phyloP scores from a whole-genome alignment of 768 basidiomycete species.

The Tulasnella calospora region DNA sequence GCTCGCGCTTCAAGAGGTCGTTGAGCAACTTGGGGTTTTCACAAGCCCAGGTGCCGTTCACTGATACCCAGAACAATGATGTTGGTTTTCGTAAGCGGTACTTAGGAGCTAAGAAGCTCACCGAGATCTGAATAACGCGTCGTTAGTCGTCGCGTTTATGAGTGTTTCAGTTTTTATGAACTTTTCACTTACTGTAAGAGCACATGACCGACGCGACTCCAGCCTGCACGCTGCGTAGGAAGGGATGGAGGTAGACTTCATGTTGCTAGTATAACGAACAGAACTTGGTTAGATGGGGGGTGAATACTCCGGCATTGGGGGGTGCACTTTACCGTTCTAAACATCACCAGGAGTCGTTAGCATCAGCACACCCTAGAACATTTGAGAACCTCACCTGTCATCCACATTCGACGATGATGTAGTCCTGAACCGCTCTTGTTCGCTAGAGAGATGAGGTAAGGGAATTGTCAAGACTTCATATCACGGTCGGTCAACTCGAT shows the following conservation, averaged over 20 bases:
- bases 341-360: background rate
- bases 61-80: constrained; percentile 35
- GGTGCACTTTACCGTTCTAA: constrained; percentile 29
- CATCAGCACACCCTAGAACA: background rate
- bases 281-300: constrained; percentile 15
- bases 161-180: background rate
- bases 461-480: background rate
- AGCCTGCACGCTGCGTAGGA: constrained; percentile 52
- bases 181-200: constrained; percentile 53
- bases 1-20: constrained; percentile 68
- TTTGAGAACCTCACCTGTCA: constrained; percentile 53
- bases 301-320: constrained; percentile 64
- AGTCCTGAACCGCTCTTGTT: constrained; percentile 41
- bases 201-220: constrained; percentile 73
- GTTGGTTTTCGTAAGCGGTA: background rate
- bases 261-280: constrained; percentile 27
- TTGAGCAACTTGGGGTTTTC: constrained; percentile 68
- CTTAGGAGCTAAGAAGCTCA: constrained; percentile 28
- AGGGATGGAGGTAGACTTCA: constrained; percentile 32
- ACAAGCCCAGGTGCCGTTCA: constrained; percentile 59
- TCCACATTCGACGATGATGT: constrained; percentile 59
- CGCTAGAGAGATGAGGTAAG: constrained; percentile 35
- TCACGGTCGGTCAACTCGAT: background rate
- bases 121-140: constrained; percentile 2
- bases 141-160: background rate